Evolutionary conservation across 2,329 filamentous ascomycete genomes (phyloP), one percentile per base, ranked within the genome.

Genomic region (Hymenoscyphus fraxineus): DNA sequence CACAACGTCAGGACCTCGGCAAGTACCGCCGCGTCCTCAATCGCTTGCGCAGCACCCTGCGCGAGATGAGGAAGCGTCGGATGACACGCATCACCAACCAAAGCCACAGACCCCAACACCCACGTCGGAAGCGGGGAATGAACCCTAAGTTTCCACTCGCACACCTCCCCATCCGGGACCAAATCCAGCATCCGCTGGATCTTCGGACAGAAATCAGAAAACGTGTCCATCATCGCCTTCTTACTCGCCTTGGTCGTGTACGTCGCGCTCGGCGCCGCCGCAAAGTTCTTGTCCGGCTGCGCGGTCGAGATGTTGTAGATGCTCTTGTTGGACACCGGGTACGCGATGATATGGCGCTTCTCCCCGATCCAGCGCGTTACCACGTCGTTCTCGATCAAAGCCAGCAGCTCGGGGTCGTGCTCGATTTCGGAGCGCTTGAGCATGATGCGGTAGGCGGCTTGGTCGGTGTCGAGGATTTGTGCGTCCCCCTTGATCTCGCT

Each of bases 391-490:
- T 91, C 85, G 27, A 93, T 80, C 10, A 93, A 81, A n/a, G 78
- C 81, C 61, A 88, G 79, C 58, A 92, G 80, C 68, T 91, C 88
- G 0, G 88, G 83, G 69, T 93, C 89, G 27, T 83, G 70, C 63
- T 81, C 77, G 84, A 93, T 89, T 65, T 88, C 81, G 38, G 85
- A 82, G 13, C 90, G 85, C 1, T 83, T 84, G 19, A 93, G 81
- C 85, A 93, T 89, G 76, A 93, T 91, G 13, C 90, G 85, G 78
- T 93, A 93, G 2, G 89, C 89, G 0, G 91, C 90, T 77, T 93
- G 88, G 3, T 88, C 86, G 0, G 90, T 92, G 66, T 91, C 88
- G 65, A 86, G 80, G 70, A 88, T 84, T 62, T 85, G 80, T 27
- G 81, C 68, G 12, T 68, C 64, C 19, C 62, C 65, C 15, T 65